Evolutionary conservation across 2,329 filamentous ascomycete genomes (phyloP).

Genomic region (Stromatinia cepivora): DNA sequence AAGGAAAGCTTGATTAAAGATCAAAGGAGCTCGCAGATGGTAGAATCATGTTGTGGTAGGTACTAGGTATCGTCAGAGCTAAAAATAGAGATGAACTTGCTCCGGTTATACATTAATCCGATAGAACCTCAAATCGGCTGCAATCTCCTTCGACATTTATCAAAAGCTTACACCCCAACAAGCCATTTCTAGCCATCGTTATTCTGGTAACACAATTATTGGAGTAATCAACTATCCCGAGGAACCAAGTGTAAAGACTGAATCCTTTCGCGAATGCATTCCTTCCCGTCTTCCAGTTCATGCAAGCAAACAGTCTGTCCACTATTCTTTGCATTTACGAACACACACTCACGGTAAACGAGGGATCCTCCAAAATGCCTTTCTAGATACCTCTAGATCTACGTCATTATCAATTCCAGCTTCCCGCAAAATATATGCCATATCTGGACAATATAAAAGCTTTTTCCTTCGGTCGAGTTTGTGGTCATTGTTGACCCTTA

Average conservation of each 20-base stretch:
- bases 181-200: neutral
- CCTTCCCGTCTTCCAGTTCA: neutral
- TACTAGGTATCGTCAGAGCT: neutral
- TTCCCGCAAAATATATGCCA: too few relatives aligned
- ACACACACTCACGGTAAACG: neutral
- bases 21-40: too few relatives aligned
- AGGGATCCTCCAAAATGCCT: neutral
- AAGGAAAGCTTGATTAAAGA: too few relatives aligned
- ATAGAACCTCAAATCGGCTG: neutral
- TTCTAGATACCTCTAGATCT: neutral
- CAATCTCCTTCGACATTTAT: neutral
- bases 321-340: constrained; percentile 4
- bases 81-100: neutral
- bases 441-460: neutral
- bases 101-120: neutral
- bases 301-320: neutral
- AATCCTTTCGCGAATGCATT: constrained; percentile 8
- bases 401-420: neutral
- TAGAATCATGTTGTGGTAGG: neutral
- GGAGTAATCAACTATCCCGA: too few relatives aligned
- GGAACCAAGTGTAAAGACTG: neutral
- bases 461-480: neutral
- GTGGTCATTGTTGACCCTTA: neutral
- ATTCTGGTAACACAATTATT: neutral
- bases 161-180: neutral